Evolutionary conservation across 2,329 filamentous ascomycete genomes (phyloP).

Genomic region (Penicillium sumatraense): DNA sequence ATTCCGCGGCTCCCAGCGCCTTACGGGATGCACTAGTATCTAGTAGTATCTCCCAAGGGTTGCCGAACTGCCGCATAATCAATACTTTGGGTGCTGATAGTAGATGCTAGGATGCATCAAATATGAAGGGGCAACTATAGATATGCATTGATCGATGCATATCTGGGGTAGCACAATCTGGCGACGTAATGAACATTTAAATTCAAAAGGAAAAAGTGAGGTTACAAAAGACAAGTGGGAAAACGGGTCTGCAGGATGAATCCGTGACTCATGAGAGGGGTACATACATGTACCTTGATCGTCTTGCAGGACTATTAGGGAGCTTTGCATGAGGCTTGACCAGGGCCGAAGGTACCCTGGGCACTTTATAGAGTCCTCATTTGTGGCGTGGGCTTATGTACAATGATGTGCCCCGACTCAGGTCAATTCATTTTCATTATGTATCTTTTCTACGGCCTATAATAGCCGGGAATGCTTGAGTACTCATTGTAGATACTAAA

Average conservation of each 20-base stretch:
- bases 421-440: not conserved
- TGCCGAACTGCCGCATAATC: not conserved
- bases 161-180: not conserved
- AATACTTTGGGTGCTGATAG: not conserved
- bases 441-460: not conserved
- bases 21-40: not conserved
- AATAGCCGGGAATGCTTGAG: slow-evolving; percentile 12
- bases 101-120: not conserved
- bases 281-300: slow-evolving; percentile 5
- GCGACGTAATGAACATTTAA: not conserved
- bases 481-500: slow-evolving; percentile 20
- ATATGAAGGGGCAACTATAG: not conserved
- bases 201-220: not conserved
- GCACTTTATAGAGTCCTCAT: slow-evolving; percentile 7
- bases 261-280: not conserved
- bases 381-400: slow-evolving; percentile 6
- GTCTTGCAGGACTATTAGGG: slow-evolving; percentile 4
- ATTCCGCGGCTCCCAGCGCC: not conserved
- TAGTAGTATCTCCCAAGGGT: not conserved
- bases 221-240: slow-evolving; percentile 1
- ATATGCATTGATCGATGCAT: not conserved
- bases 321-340: slow-evolving; percentile 3
- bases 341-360: not conserved
- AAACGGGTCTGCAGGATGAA: slow-evolving; percentile 7
- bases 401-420: slow-evolving; percentile 11